These are phyloP conservation scores for Mycosarcoma maydis DNA, from an alignment of 1,284 basidiomycete species.

Conservation along the genomic window DNA sequence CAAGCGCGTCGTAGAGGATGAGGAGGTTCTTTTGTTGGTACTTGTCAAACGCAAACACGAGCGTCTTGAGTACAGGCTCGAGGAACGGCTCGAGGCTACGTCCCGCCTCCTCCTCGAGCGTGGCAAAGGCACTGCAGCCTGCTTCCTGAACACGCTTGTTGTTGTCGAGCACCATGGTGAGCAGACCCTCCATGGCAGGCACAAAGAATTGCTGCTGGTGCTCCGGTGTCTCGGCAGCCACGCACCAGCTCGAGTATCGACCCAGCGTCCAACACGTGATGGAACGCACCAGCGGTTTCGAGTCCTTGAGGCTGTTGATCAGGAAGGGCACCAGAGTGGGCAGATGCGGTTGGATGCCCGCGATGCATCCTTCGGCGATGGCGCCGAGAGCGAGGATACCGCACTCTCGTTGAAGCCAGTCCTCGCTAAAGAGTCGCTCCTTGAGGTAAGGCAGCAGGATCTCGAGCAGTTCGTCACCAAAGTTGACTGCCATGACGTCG, in stretches of 20 bases:
- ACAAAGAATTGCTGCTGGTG: constrained; percentile 91
- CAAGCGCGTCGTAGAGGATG: constrained; percentile 97
- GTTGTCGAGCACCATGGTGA: constrained; percentile 97
- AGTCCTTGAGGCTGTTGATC: constrained; percentile 86
- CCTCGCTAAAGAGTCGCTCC: constrained; percentile 88
- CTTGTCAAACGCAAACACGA: constrained; percentile 95
- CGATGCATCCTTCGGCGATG: constrained; percentile 98
- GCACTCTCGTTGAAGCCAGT: constrained; percentile 95
- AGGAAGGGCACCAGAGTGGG: constrained; percentile 91
- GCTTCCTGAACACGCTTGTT: constrained; percentile 99
- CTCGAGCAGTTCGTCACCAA: constrained; percentile 84
- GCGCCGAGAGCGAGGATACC: constrained; percentile 96
- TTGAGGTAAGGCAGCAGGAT: constrained; percentile 89
- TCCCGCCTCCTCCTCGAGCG: constrained; percentile 96
- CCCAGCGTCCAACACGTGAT: constrained; percentile 99
- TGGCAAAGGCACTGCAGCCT: constrained; percentile 97
- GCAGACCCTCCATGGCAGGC: constrained; percentile 96
- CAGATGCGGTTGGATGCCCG: constrained; percentile 91
- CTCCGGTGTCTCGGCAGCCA: constrained; percentile 80
- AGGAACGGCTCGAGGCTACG: constrained; percentile 88
- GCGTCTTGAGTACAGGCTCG: constrained; percentile 90
- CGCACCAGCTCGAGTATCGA: constrained; percentile 96
- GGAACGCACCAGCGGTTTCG: constrained; percentile 95
- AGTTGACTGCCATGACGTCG: constrained; percentile 94
- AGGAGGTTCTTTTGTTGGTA: constrained; percentile 99